Percentiles rank a stretch among this genome's conserved stretches.
Evolutionary conservation across 129 eudicot genomes (phyloP).

Genomic region (Pulicaria dysenterica): DNA sequence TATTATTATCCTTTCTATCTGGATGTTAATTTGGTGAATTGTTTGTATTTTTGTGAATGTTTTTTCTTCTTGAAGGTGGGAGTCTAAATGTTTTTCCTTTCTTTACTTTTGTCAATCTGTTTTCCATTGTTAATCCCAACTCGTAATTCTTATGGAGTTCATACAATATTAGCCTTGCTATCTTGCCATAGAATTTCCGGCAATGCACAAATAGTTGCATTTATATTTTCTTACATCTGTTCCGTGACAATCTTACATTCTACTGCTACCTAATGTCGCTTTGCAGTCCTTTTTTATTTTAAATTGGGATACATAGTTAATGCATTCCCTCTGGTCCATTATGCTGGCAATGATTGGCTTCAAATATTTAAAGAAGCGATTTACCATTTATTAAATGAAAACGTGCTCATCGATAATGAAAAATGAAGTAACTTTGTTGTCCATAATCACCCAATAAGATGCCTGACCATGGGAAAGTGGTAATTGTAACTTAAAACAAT

Average conservation of each 20-base stretch:
- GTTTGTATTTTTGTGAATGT: neutral
- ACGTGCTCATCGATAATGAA: neutral
- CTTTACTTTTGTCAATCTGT: neutral
- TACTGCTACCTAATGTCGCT: too few relatives aligned
- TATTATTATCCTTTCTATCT: neutral
- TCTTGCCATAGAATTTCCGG: neutral
- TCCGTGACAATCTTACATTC: too few relatives aligned
- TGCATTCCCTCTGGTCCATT: neutral
- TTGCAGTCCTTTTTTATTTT: neutral
- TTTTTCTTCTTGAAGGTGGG: neutral
- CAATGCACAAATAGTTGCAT: neutral
- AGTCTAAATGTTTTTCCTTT: neutral
- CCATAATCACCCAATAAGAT: neutral
- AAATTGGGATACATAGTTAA: neutral
- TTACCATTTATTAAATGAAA: neutral
- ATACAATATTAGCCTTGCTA: neutral
- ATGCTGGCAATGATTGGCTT: neutral
- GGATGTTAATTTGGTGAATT: neutral
- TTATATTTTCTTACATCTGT: too few relatives aligned
- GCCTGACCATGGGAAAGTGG: neutral
- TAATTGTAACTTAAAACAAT: neutral
- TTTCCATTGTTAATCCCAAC: neutral
- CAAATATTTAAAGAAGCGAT: too few relatives aligned
- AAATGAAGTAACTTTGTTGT: neutral
- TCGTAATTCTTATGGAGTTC: neutral